Percentiles rank a stretch among this genome's conserved stretches.
phyloP scores from a whole-genome alignment of 108 stramenopile species.

The Hondaea fermentalgiana region DNA sequence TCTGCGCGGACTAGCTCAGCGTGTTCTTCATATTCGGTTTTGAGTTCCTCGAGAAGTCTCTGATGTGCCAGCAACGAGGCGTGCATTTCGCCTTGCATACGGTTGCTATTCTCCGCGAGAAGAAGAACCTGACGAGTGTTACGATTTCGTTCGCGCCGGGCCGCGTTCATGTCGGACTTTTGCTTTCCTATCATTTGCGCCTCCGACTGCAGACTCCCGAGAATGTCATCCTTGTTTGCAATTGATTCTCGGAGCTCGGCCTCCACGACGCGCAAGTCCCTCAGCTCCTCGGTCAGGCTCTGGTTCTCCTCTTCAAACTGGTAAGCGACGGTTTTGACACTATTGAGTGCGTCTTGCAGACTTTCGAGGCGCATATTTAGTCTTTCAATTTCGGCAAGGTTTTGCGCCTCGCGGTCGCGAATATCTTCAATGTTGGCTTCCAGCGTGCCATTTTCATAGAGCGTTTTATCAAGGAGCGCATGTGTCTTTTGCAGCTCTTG shows the following conservation, averaged over 20 bases:
- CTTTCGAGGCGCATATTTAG: background rate
- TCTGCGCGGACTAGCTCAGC: background rate
- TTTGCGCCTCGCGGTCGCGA: background rate
- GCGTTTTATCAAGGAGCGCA: background rate
- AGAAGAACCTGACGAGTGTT: background rate
- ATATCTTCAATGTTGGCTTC: background rate
- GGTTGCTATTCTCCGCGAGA: background rate
- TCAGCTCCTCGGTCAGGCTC: background rate
- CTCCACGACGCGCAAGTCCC: background rate
- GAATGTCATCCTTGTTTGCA: background rate
- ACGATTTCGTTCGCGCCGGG: background rate
- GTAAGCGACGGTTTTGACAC: background rate
- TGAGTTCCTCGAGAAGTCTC: background rate
- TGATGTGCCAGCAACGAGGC: background rate
- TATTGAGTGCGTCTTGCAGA: background rate
- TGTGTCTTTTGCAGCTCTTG: background rate
- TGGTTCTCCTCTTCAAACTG: background rate
- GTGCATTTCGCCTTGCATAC: background rate
- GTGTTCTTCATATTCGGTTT: background rate
- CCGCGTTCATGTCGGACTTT: background rate
- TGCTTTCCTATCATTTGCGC: constrained; percentile 1
- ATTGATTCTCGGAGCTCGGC: background rate
- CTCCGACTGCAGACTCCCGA: constrained; percentile 8
- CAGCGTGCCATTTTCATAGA: background rate
- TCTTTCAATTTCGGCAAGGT: background rate